Base-by-base conservation (phyloP, 805 yeast genomes). In the Vanderwaltozyma verrucispora region DNA sequence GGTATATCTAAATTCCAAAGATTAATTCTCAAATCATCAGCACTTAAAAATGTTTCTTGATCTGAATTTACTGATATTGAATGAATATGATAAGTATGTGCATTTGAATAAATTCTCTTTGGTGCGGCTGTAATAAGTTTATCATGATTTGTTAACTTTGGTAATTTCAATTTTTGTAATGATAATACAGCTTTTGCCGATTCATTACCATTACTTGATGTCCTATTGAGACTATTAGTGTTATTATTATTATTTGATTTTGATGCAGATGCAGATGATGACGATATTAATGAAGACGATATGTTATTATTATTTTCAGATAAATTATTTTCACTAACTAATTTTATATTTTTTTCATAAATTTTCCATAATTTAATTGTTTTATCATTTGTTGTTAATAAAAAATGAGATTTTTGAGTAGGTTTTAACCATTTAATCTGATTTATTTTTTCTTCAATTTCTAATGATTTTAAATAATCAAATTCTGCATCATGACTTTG, bases 401-500 rank as follows among this genome's bases (percentile, higher is more conserved):
- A 67, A 54, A 84, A 86, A 55, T 88, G 89, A n/a, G 96, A 84
- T 54, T 80, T 79, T 63, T 87, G 89, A 35, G 81, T 78, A 44
- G 94, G 77, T 50, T 74, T 77, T 54, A 94, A 74, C 99, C 99
- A 92, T 63, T 87, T 86, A 60, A 94, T 89, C 65, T 92, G 89
- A 67, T 92, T 92, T 63, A 92, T 94, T 62, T 89, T 89, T 65
- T 92, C 99, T 64, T 92, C 98, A 55, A 92, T 94, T 63, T 94
- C 98, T 47, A 92, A 69, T 18, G 95, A 82, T 65, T 94, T 92
- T 47, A 92, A 71, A 64, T 92, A 92, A 64, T 92, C 99, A 56
- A 92, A 92, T 62, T 92, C 98, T 9, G 97, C 96, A 63, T 92
- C 99, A 64, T 92, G 99, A 57, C 87, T 75, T 68, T 92, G 99